These are phyloP conservation scores for Beauveria varroae DNA, from an alignment of 2,329 filamentous ascomycete species.

Conservation along the genomic window DNA sequence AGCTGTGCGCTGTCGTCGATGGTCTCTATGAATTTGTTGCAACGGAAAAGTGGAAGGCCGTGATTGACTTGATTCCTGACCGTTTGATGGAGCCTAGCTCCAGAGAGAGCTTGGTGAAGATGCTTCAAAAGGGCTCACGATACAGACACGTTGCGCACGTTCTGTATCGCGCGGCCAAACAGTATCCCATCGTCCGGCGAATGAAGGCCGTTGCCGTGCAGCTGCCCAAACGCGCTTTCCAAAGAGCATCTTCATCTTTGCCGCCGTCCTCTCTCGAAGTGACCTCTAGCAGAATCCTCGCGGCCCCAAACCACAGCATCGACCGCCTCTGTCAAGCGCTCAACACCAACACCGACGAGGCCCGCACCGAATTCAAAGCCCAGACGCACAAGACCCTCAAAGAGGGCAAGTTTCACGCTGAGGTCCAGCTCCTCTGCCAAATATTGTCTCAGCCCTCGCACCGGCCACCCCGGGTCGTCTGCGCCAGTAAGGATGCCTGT, in stretches of 20 bases:
- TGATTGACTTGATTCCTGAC: not conserved
- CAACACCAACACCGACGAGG: not conserved
- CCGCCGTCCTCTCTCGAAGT: not conserved
- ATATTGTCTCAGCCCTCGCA: not conserved
- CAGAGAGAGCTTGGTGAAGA: not conserved
- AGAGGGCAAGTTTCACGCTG: constrained; percentile 4
- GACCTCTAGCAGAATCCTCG: not conserved
- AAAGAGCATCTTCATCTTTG: not conserved
- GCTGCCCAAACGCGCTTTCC: not conserved
- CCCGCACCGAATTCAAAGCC: not conserved
- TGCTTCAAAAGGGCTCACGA: not conserved
- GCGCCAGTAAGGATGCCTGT: constrained; percentile 4
- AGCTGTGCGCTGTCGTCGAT: not conserved
- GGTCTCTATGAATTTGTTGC: not conserved
- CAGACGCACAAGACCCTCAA: not conserved
- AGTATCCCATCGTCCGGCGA: not conserved
- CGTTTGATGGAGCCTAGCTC: not conserved
- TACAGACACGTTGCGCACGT: not conserved
- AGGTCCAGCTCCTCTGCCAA: not conserved
- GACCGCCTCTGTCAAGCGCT: not conserved
- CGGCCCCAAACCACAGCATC: not conserved
- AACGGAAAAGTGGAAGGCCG: not conserved
- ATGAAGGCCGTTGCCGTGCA: not conserved
- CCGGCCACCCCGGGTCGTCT: not conserved
- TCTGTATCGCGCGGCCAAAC: constrained; percentile 2